Percentiles rank a stretch among this genome's conserved stretches.
These are phyloP conservation scores for Lactarius tabidus DNA, from an alignment of 768 basidiomycete genomes.

Conservation along the genomic window DNA sequence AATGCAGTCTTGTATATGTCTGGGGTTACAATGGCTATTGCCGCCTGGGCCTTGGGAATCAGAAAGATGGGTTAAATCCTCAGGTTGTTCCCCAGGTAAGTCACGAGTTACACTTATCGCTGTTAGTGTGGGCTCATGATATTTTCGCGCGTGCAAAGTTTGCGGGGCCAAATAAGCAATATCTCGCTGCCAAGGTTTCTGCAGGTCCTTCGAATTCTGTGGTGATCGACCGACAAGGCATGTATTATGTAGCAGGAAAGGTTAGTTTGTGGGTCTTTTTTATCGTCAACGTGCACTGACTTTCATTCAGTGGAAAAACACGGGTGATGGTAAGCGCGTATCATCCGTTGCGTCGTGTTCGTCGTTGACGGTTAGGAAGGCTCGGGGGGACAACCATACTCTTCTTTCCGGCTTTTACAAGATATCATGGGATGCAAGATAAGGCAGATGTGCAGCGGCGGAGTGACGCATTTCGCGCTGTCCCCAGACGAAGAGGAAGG, in stretches of 20 bases:
- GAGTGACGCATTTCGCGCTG: constrained; percentile 84
- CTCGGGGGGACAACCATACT: constrained; percentile 86
- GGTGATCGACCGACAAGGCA: constrained; percentile 77
- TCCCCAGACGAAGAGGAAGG: constrained; percentile 68
- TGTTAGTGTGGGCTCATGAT: not conserved
- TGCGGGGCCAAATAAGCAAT: constrained; percentile 60
- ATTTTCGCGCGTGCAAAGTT: constrained; percentile 46
- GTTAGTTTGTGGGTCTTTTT: constrained; percentile 32
- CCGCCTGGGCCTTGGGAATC: constrained; percentile 82
- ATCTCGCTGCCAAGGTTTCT: constrained; percentile 57
- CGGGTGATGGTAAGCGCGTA: constrained; percentile 69
- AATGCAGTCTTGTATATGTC: constrained; percentile 63
- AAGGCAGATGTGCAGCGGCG: constrained; percentile 64
- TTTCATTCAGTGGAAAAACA: constrained; percentile 77
- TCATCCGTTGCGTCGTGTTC: not conserved
- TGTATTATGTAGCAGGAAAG: constrained; percentile 87
- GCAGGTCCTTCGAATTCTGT: constrained; percentile 85
- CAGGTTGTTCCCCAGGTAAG: constrained; percentile 76
- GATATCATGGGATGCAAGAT: constrained; percentile 90
- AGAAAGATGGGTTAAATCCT: constrained; percentile 75
- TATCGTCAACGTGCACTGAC: not conserved
- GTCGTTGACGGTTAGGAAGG: constrained; percentile 41
- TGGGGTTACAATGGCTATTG: constrained; percentile 94
- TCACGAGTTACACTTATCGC: not conserved
- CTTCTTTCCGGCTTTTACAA: constrained; percentile 79